These are phyloP conservation scores for Dioscorea cayenensis DNA, from an alignment of 116 monocot species.

Conservation along the genomic window DNA sequence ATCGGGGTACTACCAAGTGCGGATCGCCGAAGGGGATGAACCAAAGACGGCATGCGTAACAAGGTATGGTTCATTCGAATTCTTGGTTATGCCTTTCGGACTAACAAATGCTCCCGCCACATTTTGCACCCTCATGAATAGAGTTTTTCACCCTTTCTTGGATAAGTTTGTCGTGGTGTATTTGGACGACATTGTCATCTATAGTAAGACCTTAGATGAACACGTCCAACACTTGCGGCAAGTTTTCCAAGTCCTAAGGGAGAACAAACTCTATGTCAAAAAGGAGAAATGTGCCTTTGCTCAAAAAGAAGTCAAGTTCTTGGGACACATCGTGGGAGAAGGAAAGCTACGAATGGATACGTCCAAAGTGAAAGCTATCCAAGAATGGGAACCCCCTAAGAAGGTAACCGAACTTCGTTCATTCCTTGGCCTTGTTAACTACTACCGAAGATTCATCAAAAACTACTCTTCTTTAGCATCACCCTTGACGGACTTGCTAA, in stretches of 20 bases:
- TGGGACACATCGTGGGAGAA: neutral
- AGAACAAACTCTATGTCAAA: conserved; percentile 5
- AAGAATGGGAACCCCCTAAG: no score
- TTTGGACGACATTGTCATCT: neutral
- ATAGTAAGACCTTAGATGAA: neutral
- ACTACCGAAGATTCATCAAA: no score
- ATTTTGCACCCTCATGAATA: conserved; percentile 7
- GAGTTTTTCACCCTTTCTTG: neutral
- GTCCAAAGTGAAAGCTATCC: neutral
- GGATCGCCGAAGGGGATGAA: no score
- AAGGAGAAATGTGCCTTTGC: no score
- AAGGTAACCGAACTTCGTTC: no score
- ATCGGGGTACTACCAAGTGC: no score
- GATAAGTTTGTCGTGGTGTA: neutral
- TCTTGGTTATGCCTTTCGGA: no score
- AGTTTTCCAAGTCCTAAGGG: neutral
- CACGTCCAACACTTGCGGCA: neutral
- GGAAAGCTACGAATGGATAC: neutral
- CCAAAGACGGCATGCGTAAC: no score
- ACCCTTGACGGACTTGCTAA: neutral
- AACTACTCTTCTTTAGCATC: neutral
- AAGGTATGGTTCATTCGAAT: no score
- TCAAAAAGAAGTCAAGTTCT: neutral
- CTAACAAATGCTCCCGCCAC: neutral
- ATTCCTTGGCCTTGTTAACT: no score